These are phyloP conservation scores for Colletotrichum echinochloae DNA, from an alignment of 2,329 filamentous ascomycete species.

Conservation along the genomic window DNA sequence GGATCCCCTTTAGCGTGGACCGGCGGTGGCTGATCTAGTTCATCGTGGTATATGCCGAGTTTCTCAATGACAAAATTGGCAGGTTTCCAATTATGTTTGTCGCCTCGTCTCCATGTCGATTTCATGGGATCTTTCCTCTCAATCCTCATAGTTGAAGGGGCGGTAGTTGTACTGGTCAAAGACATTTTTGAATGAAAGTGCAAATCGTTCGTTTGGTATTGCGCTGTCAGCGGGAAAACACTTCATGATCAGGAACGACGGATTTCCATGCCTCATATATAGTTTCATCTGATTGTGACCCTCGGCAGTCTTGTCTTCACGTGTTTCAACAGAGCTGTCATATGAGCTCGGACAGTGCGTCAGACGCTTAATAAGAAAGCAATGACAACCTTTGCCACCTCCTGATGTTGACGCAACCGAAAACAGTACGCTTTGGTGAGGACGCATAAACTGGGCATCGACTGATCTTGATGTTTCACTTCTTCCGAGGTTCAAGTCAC, in stretches of 20 bases:
- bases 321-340: not conserved
- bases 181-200: not conserved
- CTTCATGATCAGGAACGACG: rapidly evolving
- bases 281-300: constrained; percentile 18
- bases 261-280: constrained; percentile 5
- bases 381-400: not conserved
- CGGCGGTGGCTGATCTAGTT: constrained; percentile 50
- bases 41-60: constrained; percentile 46
- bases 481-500: not conserved
- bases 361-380: not conserved
- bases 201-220: too few relatives aligned
- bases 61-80: constrained; percentile 50
- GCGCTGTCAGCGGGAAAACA: not conserved
- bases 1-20: constrained; percentile 55
- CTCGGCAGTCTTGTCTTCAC: constrained; percentile 34
- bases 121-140: constrained; percentile 53
- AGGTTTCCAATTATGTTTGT: constrained; percentile 47
- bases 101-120: constrained; percentile 52
- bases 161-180: not conserved
- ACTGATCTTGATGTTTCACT: constrained; percentile 12
- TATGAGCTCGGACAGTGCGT: constrained; percentile 23
- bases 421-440: not conserved
- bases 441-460: not conserved
- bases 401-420: not conserved
- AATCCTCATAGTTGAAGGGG: not conserved